phyloP scores from a whole-genome alignment of 2,329 filamentous ascomycete genomes.

The Zymoseptoria crescenta region DNA sequence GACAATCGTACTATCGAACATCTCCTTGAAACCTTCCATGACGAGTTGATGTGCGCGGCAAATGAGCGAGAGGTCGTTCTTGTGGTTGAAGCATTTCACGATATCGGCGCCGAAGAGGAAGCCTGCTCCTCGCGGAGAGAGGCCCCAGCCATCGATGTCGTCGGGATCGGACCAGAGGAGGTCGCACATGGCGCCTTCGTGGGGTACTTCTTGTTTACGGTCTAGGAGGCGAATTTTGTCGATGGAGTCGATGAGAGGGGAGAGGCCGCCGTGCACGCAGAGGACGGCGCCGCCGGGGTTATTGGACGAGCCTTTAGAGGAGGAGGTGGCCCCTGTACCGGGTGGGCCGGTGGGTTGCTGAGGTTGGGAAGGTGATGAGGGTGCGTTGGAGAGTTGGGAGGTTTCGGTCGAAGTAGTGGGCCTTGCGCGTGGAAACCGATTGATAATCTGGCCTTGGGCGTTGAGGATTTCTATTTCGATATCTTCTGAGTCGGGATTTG shows the following conservation, averaged over 20 bases:
- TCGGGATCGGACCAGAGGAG: constrained; percentile 96
- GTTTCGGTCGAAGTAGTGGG: constrained; percentile 10
- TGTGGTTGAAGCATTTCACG: constrained; percentile 90
- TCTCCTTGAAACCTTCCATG: constrained; percentile 99
- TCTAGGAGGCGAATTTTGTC: constrained; percentile 94
- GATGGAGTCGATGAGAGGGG: constrained; percentile 82
- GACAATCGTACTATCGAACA: constrained; percentile 93
- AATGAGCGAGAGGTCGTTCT: constrained; percentile 85
- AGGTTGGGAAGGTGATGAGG: constrained; percentile 34
- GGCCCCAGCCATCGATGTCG: constrained; percentile 93
- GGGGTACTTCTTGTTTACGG: constrained; percentile 94
- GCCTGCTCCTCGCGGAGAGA: constrained; percentile 87
- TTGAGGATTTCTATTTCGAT: constrained; percentile 92
- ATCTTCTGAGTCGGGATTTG: constrained; percentile 54
- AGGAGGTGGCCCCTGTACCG: constrained; percentile 69
- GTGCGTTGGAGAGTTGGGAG: constrained; percentile 21
- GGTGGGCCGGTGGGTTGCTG: constrained; percentile 53
- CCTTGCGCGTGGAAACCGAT: constrained; percentile 53
- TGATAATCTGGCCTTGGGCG: constrained; percentile 70
- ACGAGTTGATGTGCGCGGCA: constrained; percentile 94
- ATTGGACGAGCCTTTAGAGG: constrained; percentile 51
- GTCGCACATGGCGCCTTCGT: constrained; percentile 98
- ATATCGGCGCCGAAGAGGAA: constrained; percentile 95
- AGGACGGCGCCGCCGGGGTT: constrained; percentile 76
- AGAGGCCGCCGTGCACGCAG: constrained; percentile 90